These are phyloP conservation scores for Cladosporium sp. DNA, from an alignment of 2,329 filamentous ascomycete species.

Conservation along the genomic window DNA sequence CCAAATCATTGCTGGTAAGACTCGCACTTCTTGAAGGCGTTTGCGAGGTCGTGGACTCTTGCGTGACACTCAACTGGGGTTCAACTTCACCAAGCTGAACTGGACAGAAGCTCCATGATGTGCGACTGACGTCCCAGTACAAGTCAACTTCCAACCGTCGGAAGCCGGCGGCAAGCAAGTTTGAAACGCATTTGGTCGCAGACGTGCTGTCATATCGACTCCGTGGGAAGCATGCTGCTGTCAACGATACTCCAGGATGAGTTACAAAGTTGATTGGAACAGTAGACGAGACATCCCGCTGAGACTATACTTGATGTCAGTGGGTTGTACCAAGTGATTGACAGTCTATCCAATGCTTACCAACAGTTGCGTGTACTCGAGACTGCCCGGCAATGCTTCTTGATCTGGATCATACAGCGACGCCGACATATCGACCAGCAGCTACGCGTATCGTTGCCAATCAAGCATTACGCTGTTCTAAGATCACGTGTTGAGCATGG, in stretches of 20 bases:
- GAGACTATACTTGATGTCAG: conserved; percentile 42
- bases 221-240: conserved; percentile 55
- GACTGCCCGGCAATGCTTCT: conserved; percentile 19
- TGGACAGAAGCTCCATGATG: conserved; percentile 59
- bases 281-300: conserved; percentile 56
- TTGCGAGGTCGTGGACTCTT: conserved; percentile 3
- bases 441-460: neutral
- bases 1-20: conserved; percentile 13
- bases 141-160: conserved; percentile 56
- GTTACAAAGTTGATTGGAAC: conserved; percentile 62
- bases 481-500: neutral
- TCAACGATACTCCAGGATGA: conserved; percentile 53
- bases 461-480: neutral
- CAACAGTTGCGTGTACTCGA: conserved; percentile 25
- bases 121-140: conserved; percentile 57
- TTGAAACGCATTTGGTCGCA: conserved; percentile 56
- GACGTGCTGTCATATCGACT: conserved; percentile 50
- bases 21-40: conserved; percentile 9
- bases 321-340: neutral
- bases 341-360: conserved; percentile 14
- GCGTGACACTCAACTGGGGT: neutral
- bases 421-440: conserved; percentile 10
- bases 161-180: conserved; percentile 58
- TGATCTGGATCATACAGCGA: conserved; percentile 25
- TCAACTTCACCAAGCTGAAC: conserved; percentile 39